phyloP scores from a whole-genome alignment of 257 asterid genomes.

The Echium plantagineum region DNA sequence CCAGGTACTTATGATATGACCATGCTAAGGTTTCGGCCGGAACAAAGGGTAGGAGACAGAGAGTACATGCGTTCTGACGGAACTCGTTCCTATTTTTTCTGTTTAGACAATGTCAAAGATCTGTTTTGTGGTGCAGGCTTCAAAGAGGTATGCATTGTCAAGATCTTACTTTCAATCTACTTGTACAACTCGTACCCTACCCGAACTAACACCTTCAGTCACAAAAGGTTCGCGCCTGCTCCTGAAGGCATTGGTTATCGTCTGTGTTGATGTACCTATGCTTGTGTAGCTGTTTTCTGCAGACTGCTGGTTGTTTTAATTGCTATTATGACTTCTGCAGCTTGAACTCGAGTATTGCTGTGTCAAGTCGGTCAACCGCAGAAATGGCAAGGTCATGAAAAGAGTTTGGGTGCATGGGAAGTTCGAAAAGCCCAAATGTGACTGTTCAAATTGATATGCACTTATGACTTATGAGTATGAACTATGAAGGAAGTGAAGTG shows the following conservation, averaged over 20 bases:
- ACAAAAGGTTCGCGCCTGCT: not conserved
- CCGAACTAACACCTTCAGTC: not conserved
- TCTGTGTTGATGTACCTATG: too few relatives aligned
- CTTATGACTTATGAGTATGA: too few relatives aligned
- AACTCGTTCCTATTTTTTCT: slow-evolving; percentile 85
- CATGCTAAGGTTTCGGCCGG: slow-evolving; percentile 79
- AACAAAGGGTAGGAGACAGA: slow-evolving; percentile 61
- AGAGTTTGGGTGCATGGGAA: slow-evolving; percentile 97
- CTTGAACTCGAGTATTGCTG: slow-evolving; percentile 89
- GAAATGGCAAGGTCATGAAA: slow-evolving; percentile 69
- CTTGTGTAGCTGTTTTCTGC: not conserved
- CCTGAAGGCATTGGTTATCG: too few relatives aligned
- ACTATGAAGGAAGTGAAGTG: not conserved
- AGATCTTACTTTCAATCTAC: not conserved
- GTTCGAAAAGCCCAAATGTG: slow-evolving; percentile 50
- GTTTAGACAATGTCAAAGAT: slow-evolving; percentile 48
- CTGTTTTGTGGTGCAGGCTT: slow-evolving; percentile 60
- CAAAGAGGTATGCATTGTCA: slow-evolving; percentile 44
- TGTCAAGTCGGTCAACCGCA: slow-evolving; percentile 66
- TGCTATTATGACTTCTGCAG: slow-evolving; percentile 27
- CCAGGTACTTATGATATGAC: slow-evolving; percentile 94
- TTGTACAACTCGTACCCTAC: not conserved
- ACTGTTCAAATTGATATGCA: not conserved
- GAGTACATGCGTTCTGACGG: slow-evolving; percentile 88
- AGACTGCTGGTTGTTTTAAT: not conserved